A percentile compares a stretch with the other conserved stretches of the same genome.
Evolutionary conservation across 164 flowering plant species (phyloP).

Genomic region (Litsea cubeba): DNA sequence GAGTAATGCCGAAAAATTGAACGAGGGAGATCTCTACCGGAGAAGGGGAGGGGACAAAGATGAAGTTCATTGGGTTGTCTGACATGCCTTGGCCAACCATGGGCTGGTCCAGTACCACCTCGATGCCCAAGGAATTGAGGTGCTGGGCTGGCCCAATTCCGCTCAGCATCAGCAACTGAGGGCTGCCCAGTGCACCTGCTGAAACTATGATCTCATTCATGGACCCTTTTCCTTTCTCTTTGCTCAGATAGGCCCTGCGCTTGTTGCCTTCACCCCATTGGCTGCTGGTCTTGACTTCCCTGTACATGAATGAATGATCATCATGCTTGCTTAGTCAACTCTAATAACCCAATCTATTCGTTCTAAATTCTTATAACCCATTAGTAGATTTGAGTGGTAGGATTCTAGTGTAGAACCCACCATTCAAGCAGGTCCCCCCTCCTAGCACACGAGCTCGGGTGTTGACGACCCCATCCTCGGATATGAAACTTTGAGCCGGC

Average conservation of each 20-base stretch:
- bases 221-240: neutral
- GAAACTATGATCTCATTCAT: conserved; percentile 54
- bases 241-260: conserved; percentile 44
- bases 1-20: conserved; percentile 71
- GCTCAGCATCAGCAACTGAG: conserved; percentile 56
- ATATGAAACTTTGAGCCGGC: conserved; percentile 54
- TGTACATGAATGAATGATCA: conserved; percentile 1
- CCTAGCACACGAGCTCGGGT: no score
- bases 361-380: no score
- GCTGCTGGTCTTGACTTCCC: conserved; percentile 42
- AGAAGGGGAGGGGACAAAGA: conserved; percentile 54
- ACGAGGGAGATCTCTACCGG: conserved; percentile 72
- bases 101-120: conserved; percentile 48
- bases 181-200: conserved; percentile 81
- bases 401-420: no score
- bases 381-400: no score
- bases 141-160: conserved; percentile 12
- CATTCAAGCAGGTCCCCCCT: no score
- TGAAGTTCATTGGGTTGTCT: conserved; percentile 82
- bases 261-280: conserved; percentile 41
- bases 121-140: conserved; percentile 33
- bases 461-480: no score
- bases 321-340: neutral
- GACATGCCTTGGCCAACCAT: conserved; percentile 70
- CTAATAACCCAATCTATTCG: no score